Evolutionary conservation across 2,329 filamentous ascomycete species (phyloP), one percentile per base, ranked within the genome.

Genomic region (Ambrosiella cleistominuta): DNA sequence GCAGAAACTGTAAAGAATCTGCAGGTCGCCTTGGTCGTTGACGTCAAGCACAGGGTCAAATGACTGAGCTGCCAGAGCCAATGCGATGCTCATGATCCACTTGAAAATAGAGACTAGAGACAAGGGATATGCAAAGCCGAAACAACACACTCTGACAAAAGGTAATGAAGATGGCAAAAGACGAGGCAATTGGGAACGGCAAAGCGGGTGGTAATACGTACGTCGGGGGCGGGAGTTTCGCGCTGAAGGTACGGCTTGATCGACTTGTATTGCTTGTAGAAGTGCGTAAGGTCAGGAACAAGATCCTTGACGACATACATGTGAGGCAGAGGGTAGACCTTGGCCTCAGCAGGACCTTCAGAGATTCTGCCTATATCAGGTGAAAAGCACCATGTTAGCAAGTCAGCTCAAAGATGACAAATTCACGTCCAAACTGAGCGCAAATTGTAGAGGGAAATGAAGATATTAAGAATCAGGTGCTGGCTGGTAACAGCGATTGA

Each of bases 251-350:
- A 98, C 49, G 93, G 93, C 83, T 97, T 95, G 75, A 98, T 96
- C 13, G 90, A 96, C 75, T 96, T 95, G 82, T 98, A 98, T 79
- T 98, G 93, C 81, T 97, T 97, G 82, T 98, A 98, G 77, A 98
- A 97, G 68, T 93, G 86, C 62, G 93, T 98, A 75, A 98, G 77
- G 70, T 98, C 93, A 61, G 93, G 91, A 39, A 98, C 93, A 62
- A 98, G 82, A 71, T 98, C 93, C 82, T 97, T 98, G 75, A 98
- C 90, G 65, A 98, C 88, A 74, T 96, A 98, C 72, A 90, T 96
- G 76, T 98, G 93, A 66, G 93, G 93, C 65, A 98, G 80, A 62
- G 93, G 93, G 77, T 98, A 98, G 72, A 98, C 90, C 76, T 95
- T 91, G 68, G 86, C 81, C 66, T 96, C 88, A 61, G 82, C 82